Base-by-base conservation (phyloP, 805 yeast genomes). In the Lipomyces lipofer region DNA sequence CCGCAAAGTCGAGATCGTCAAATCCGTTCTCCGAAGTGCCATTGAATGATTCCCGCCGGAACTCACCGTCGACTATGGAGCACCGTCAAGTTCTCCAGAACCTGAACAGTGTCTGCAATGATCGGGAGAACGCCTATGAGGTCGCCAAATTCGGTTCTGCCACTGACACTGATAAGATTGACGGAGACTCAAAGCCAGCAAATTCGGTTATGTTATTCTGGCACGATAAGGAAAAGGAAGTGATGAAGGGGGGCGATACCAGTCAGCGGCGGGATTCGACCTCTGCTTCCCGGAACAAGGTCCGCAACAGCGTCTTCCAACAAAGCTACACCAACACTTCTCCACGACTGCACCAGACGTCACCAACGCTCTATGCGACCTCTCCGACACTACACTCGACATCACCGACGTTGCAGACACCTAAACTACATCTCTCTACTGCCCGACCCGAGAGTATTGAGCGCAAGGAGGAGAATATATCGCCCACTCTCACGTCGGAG, bases 31-130 rank as follows among this genome's bases (percentile, higher is more conserved):
- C 48, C 3, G 62, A 58, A 8, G 47, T 58, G n/a, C 25, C 56
- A 4, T 15, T 44, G 7, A 46, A 44, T 15, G 62, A 58, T 30
- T 29, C 45, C 13, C 46, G 62, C 6, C 47, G 62, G 2, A 58
- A 58, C 30, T 58, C 62, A 7, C 62, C 62, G 10, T 51, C 62
- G 15, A 44, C 62, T 3, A 45, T 46, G 6, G 62, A 58, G 15
- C 60, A 58, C 28, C 38, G 36, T 3, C 55, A 44, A 6, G 45
- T 44, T 3, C 33, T 52, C 33, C 43, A 39, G 10, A 25, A 38
- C 21, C 46, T 38, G 27, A 35, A 47, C 17, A 44, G 32, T 24
- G 42, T 33, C 19, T 22, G 24, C 27, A 24, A n/a, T 13, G 54
- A 47, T 7, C 6, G 21, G 29, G 53, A 38, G 17, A 35, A 27